Conservation (phyloP, 2,329 filamentous ascomycete genomes). For the Diplodia seriata region DNA sequence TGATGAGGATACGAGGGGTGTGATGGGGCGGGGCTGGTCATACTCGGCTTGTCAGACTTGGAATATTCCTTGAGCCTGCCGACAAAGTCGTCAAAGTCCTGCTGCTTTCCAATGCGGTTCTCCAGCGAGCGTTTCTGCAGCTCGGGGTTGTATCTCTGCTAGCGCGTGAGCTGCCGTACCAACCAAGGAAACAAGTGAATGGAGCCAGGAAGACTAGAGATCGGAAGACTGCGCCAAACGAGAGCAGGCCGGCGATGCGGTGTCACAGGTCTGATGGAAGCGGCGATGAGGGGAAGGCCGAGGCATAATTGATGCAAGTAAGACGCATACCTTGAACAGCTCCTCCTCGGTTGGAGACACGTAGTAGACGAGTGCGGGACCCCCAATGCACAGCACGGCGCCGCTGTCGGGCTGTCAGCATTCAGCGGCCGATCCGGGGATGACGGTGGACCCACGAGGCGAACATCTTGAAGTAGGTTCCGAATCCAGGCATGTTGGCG, state of each 20-base stretch:
- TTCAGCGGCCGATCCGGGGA: slow-evolving; percentile 14
- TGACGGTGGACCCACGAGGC: slow-evolving; percentile 54
- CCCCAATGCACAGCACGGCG: slow-evolving; percentile 75
- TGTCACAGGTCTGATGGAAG: not conserved
- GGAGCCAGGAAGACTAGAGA: not conserved
- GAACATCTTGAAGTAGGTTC: slow-evolving; percentile 71
- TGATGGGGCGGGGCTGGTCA: slow-evolving; percentile 43
- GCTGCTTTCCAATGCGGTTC: slow-evolving; percentile 73
- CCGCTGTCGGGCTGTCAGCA: slow-evolving; percentile 62
- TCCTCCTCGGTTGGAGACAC: slow-evolving; percentile 88
- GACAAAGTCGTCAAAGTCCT: slow-evolving; percentile 92
- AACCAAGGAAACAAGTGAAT: not conserved
- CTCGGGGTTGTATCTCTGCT: slow-evolving; percentile 85
- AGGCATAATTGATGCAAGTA: slow-evolving; percentile 15
- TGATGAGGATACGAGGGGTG: not conserved
- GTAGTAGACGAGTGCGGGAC: slow-evolving; percentile 82
- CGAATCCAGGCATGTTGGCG: slow-evolving; percentile 40
- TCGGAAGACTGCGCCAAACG: not conserved
- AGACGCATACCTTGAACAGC: slow-evolving; percentile 68
- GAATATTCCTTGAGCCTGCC: slow-evolving; percentile 83
- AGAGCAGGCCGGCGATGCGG: not conserved
- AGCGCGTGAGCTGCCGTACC: slow-evolving; percentile 1
- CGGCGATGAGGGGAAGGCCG: not conserved
- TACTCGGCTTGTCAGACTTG: slow-evolving; percentile 91
- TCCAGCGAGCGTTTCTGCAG: slow-evolving; percentile 89